Base-by-base conservation (phyloP, 331 rosid genomes). In the Spiraea crenata region DNA sequence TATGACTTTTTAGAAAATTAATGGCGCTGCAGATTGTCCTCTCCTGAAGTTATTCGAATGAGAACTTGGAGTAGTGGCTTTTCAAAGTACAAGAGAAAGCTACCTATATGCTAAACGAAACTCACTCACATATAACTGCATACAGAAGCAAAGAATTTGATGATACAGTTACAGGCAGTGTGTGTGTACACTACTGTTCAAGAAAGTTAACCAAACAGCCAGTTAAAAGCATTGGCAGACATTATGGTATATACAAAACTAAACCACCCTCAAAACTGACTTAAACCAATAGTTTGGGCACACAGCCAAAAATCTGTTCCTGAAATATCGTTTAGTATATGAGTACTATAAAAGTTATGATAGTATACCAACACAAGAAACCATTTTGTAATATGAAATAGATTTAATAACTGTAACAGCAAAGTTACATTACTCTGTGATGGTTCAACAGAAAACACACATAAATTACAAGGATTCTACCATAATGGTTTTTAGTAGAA, bases 401-500 rank as follows among this genome's bases (percentile, higher is more conserved):
- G 15, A 41, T 44, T 69, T 13, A 17, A 14, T 19, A 69, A 55
- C 31, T n/a, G 7, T 38, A 38, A 39, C 20, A 3, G 38, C 48
- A 35, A 35, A 15, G 6, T 37, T 5, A 49, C 16, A 49, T 49
- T 67, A 67, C 47, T 40, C 71, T 37, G n/a, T 50, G 44, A 50
- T 11, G 48, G 42, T 45, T 73, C 14, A 17, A 46, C 44, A 35
- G 35, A 51, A 72, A 63, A 19, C 39, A 74, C 45, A 45, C 7
- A 11, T 14, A 44, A 34, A 35, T 20, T 34, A 64, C 56, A 55
- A 61, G 64, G 48, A 68, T 37, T 60, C 63, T 51, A 63, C 44
- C 59, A 35, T 10, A n/a, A 34, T 74, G 66, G 47, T 52, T 51
- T 74, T 25, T 40, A 37, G 19, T 70, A 73, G 73, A 54, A 31